A percentile compares a stretch with the other conserved stretches of the same genome.
These are phyloP conservation scores for Xylaria palmicola DNA, from an alignment of 495 filamentous ascomycete genomes.

Conservation along the genomic window DNA sequence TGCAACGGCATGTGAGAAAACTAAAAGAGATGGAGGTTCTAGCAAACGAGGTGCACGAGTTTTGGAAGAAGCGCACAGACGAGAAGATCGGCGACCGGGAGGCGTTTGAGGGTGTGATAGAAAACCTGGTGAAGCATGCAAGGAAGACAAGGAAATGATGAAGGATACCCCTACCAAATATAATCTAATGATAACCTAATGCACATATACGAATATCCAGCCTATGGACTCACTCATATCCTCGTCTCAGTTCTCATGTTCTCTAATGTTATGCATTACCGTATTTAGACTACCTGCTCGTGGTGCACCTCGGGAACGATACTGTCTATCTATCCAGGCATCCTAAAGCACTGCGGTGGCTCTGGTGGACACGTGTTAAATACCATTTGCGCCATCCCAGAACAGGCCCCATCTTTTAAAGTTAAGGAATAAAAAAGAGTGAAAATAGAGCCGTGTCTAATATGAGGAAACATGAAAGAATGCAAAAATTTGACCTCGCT, in stretches of 20 bases:
- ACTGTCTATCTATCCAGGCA: too few relatives aligned
- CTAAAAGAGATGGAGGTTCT: conserved; percentile 64
- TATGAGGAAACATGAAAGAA: background rate
- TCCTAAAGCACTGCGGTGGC: too few relatives aligned
- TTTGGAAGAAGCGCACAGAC: conserved; percentile 84
- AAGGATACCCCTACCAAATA: conserved; percentile 12
- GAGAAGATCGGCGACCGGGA: conserved; percentile 86
- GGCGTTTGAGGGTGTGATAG: conserved; percentile 96
- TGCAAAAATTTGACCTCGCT: conserved; percentile 1
- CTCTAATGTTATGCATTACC: background rate
- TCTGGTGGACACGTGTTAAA: too few relatives aligned
- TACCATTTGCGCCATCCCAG: too few relatives aligned
- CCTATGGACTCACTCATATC: background rate
- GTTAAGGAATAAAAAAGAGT: background rate
- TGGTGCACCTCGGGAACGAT: too few relatives aligned
- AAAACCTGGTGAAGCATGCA: conserved; percentile 94
- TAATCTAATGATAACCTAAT: conserved; percentile 9
- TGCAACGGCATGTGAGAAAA: conserved; percentile 68
- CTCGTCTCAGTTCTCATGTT: background rate
- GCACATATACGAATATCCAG: background rate
- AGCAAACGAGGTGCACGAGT: conserved; percentile 77
- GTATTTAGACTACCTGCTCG: too few relatives aligned
- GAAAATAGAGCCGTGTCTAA: too few relatives aligned
- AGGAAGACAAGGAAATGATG: conserved; percentile 76
- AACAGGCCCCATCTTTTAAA: too few relatives aligned